Evolutionary conservation across 371 early-diverging fungal species (phyloP).

Genomic region (Mortierella sp.): DNA sequence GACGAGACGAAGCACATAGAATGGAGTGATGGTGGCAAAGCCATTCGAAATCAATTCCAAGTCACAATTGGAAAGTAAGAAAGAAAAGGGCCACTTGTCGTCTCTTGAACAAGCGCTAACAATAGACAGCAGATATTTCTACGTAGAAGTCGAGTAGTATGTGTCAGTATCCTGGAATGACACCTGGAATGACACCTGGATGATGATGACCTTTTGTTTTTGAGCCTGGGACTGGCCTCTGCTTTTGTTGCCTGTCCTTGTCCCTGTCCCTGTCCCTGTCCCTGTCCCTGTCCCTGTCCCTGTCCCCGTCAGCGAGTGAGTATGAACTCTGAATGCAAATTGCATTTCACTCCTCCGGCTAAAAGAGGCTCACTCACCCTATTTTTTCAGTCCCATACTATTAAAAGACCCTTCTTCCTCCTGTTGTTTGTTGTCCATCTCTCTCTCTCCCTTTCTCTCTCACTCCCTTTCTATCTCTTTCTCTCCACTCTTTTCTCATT

Average conservation of each 20-base stretch:
- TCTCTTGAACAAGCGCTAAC: no score
- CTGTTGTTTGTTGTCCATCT: no score
- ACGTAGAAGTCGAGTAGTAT: no score
- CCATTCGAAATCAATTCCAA: not conserved
- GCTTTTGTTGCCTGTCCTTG: not conserved
- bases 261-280: no score
- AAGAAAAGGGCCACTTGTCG: not conserved
- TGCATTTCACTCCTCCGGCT: not conserved
- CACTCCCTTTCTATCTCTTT: not conserved
- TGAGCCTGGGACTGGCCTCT: not conserved
- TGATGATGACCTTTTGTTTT: not conserved
- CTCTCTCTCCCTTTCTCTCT: no score
- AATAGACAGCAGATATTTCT: no score
- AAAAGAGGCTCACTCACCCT: slow-evolving; percentile 8
- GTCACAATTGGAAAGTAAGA: not conserved
- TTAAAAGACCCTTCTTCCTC: not conserved
- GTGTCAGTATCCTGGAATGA: not conserved
- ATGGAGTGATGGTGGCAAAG: not conserved
- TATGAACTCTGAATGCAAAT: not conserved
- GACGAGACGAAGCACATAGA: not conserved
- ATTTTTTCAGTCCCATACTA: not conserved
- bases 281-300: not conserved
- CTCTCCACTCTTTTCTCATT: not conserved
- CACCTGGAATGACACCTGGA: not conserved
- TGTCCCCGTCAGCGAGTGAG: no score